Conservation (phyloP, 2,329 filamentous ascomycete species). For the Aspergillus fischeri region DNA sequence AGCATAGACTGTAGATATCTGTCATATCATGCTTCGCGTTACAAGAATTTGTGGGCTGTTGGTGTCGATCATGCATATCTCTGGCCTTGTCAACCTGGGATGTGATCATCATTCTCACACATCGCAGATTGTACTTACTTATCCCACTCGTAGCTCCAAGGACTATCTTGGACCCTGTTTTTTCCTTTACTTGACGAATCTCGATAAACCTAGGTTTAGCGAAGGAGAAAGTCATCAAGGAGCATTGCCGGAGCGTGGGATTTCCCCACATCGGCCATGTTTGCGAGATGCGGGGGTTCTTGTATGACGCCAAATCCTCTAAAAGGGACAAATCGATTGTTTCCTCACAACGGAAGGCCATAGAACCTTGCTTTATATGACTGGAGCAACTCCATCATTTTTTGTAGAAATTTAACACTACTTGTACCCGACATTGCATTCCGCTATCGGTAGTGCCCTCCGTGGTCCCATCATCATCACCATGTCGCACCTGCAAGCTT, state of each 20-base stretch:
- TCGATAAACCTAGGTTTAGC: too few relatives aligned
- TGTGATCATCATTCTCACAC: too few relatives aligned
- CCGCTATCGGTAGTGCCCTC: neutral
- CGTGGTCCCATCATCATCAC: neutral
- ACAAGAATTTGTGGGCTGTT: neutral
- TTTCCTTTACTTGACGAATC: too few relatives aligned
- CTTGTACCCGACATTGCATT: neutral
- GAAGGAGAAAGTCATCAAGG: neutral
- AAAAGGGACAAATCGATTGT: neutral
- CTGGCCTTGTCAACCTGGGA: neutral
- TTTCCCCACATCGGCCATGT: neutral
- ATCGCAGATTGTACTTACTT: neutral
- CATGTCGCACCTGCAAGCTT: conserved; percentile 31
- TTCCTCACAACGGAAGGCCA: neutral
- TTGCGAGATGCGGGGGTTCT: neutral
- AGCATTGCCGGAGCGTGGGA: neutral
- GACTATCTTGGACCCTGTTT: too few relatives aligned
- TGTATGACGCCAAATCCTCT: neutral
- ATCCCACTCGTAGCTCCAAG: neutral
- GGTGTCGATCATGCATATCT: neutral
- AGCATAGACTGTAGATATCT: neutral
- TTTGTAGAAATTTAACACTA: neutral
- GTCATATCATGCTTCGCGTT: too few relatives aligned
- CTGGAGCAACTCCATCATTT: neutral
- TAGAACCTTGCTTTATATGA: neutral